Evolutionary conservation across 2,329 filamentous ascomycete genomes (phyloP), one percentile per base, ranked within the genome.

Genomic region (Diatrype stigma): DNA sequence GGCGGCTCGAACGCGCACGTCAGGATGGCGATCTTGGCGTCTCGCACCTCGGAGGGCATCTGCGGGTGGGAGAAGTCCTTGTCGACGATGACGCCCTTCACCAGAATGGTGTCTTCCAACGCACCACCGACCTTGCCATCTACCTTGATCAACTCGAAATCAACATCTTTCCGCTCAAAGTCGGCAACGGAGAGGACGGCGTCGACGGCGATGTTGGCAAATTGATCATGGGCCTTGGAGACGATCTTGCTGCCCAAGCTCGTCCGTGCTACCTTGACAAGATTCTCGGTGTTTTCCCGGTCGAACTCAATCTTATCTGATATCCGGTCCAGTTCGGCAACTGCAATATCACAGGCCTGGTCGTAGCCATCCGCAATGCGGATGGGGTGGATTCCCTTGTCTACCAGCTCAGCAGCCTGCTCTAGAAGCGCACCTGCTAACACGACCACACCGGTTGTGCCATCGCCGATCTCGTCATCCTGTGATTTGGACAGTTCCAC

Each of bases 61-160:
- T 99, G 94, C 12, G 94, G 94, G 72, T 99, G 94, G 34, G 94
- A 97, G 73, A 99, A 99, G 76, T 99, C 95, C 79, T 99, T 99
- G 82, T 99, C 94, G 70, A 99, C 83, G 70, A 99, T 96, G 59
- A 99, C 94, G 70, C 94, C 94, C 76, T 97, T 95, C 62, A 99
- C 93, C 42, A 99, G 84, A 28, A 97, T 75, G 6, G 92, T 89
- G 72, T 99, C 94, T 72, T 97, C 93, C 17, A 99, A 81, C 26
- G 93, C 75, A 53, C 95, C 94, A 62, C 94, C 94, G 34, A 97
- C 91, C 79, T 99, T 99, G 64, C 94, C 93, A 66, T 99, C 94
- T 47, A 99, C 93, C 81, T 99, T 99, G 78, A 99, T 99, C 61
- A 99, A 76, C 76, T 99, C 94, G 67, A 99, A 99, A 69, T 99